Base-by-base conservation (phyloP, 495 filamentous ascomycete species). In the Trichoderma erinaceum region DNA sequence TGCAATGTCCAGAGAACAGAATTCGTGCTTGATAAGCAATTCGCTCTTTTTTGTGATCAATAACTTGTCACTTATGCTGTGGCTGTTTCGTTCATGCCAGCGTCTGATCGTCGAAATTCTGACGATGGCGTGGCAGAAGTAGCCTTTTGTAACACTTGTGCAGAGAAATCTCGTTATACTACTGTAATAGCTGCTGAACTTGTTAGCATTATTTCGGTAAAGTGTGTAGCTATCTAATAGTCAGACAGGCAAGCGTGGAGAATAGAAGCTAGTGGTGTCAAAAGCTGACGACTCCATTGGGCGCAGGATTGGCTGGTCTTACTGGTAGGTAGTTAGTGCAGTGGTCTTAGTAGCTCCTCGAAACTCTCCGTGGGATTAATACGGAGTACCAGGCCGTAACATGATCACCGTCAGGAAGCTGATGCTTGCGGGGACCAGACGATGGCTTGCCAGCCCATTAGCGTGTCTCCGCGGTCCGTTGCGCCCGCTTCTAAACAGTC, bases 351-450 rank as follows among this genome's bases (percentile, higher is more conserved):
- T n/a, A 52, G 8, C 11, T 61, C 2, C 27, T 23, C 27, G 56
- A 6, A 7, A 13, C 25, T 32, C 10, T 61, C 23, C 56, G 56
- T 61, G 25, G 56, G 56, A 61, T 32, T 12, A 27, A 13, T 32
- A 61, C 56, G 56, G 56, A 61, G 56, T 18, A 61, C 23, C 23
- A 35, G 10, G 56, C 27, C 56, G 25, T 25, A 27, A 32, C 56
- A 61, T 12, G 56, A 61, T 61, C 56, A 18, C 56, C 56, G 56
- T 61, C 23, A 27, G 25, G 56, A 27, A 5, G 56, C 23, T 61
- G 56, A 61, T 61, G 56, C 27, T 21, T 61, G 56, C 56, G 56
- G 56, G 56, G 56, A 32, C 56, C 56, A 61, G 56, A 61, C 16
- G 56, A 61, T 61, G 56, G 56, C 27, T 61, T 61, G 15, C 35